These are phyloP conservation scores for Hypomyces rosellus DNA, from an alignment of 2,329 filamentous ascomycete species.

Conservation along the genomic window DNA sequence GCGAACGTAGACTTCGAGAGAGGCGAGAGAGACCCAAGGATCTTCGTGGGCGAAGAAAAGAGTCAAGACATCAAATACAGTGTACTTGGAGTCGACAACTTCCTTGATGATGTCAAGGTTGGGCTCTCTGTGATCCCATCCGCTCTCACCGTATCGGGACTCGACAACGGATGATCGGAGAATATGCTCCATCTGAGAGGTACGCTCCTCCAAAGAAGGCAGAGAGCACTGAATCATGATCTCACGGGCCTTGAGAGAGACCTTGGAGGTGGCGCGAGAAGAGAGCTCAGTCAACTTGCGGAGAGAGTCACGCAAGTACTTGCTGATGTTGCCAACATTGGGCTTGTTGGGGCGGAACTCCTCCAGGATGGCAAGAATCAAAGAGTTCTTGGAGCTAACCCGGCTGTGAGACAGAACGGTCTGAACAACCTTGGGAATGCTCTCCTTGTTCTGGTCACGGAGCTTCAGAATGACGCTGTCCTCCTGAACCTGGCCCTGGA, in stretches of 20 bases:
- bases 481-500: constrained; percentile 81
- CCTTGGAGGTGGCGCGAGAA: constrained; percentile 76
- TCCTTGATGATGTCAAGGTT: constrained; percentile 90
- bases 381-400: constrained; percentile 87
- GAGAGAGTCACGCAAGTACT: constrained; percentile 76
- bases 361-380: constrained; percentile 84
- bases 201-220: constrained; percentile 91
- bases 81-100: constrained; percentile 97
- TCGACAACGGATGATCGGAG: constrained; percentile 91
- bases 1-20: constrained; percentile 92
- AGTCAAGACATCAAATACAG: constrained; percentile 91
- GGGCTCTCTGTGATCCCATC: constrained; percentile 93
- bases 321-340: constrained; percentile 78
- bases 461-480: constrained; percentile 92
- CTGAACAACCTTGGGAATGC: constrained; percentile 76
- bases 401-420: constrained; percentile 90
- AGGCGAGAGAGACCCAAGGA: constrained; percentile 87
- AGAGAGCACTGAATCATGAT: constrained; percentile 95
- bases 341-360: constrained; percentile 95
- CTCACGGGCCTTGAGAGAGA: constrained; percentile 93
- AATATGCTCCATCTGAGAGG: constrained; percentile 97
- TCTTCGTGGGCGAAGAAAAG: constrained; percentile 94
- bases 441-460: constrained; percentile 93
- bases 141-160: constrained; percentile 94
- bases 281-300: constrained; percentile 85